A percentile compares a stretch with the other conserved stretches of the same genome.
Conservation (phyloP, 805 yeast genomes). For the Kluyveromyces siamensis region DNA sequence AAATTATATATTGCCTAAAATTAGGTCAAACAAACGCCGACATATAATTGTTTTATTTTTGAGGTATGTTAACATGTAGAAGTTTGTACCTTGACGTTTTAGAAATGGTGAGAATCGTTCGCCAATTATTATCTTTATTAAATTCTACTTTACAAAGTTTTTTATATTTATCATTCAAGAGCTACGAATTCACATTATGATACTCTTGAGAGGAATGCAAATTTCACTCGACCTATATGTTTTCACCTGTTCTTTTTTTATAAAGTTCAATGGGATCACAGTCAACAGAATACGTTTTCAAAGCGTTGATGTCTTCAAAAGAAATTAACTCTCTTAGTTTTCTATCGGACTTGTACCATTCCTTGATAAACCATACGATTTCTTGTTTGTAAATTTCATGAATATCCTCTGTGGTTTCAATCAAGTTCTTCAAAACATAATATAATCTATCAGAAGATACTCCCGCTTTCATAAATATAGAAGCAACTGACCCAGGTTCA, state of each 20-base stretch:
- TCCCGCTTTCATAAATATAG: constrained; percentile 56
- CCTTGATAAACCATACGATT: constrained; percentile 53
- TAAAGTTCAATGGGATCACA: constrained; percentile 51
- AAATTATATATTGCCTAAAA: not conserved
- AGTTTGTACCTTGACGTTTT: too few relatives aligned
- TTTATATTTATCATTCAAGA: not conserved
- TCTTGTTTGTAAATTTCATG: constrained; percentile 44
- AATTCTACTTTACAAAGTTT: not conserved
- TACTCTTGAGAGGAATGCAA: not conserved
- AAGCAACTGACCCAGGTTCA: constrained; percentile 45
- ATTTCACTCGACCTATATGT: constrained; percentile 9
- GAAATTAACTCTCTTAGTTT: constrained; percentile 50
- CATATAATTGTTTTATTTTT: too few relatives aligned
- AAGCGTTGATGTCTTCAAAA: constrained; percentile 34
- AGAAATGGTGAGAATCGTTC: too few relatives aligned
- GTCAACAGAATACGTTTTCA: constrained; percentile 40
- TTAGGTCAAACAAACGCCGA: not conserved
- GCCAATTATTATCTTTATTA: not conserved
- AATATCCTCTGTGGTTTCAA: constrained; percentile 52
- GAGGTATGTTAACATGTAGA: too few relatives aligned
- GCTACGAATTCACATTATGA: not conserved
- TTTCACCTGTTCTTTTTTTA: constrained; percentile 32
- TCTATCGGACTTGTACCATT: constrained; percentile 60
- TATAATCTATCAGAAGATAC: constrained; percentile 57
- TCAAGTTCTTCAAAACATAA: constrained; percentile 50